A percentile compares a stretch with the other conserved stretches of the same genome.
Evolutionary conservation across 331 rosid species (phyloP).

Genomic region (Phaseolus coccineus): DNA sequence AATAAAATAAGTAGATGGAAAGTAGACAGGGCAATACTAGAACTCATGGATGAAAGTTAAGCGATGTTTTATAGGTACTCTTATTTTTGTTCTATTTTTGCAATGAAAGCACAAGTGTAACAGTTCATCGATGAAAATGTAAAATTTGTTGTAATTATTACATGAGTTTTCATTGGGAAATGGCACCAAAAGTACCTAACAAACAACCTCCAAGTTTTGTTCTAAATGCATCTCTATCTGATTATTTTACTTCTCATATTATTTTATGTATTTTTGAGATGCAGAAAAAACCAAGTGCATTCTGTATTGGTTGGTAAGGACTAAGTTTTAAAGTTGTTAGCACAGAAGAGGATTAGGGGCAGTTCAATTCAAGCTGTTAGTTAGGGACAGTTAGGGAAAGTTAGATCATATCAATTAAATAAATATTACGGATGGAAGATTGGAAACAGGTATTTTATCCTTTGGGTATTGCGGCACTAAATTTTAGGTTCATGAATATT

Average conservation of each 20-base stretch:
- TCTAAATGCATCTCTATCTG: background rate
- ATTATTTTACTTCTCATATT: slow-evolving; percentile 17
- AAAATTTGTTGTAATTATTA: background rate
- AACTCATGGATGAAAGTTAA: background rate
- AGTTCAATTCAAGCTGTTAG: background rate
- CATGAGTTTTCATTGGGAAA: background rate
- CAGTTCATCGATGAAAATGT: background rate
- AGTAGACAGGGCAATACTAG: slow-evolving; percentile 2
- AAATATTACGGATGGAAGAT: background rate
- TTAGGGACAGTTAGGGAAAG: background rate
- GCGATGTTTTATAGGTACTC: background rate
- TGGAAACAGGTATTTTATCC: background rate
- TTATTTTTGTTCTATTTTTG: background rate
- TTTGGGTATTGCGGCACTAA: background rate
- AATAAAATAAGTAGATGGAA: slow-evolving; percentile 15
- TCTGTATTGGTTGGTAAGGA: slow-evolving; percentile 17
- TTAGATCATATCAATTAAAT: background rate
- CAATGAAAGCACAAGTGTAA: background rate
- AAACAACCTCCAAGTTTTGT: background rate
- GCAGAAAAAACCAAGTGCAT: background rate
- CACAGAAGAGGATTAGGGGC: background rate
- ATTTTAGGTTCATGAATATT: background rate
- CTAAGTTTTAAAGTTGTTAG: background rate
- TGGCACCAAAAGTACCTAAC: background rate
- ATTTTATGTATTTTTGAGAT: slow-evolving; percentile 1